Evolutionary conservation across 1,139 yeast genomes (phyloP).

Genomic region (Candida sojae): DNA sequence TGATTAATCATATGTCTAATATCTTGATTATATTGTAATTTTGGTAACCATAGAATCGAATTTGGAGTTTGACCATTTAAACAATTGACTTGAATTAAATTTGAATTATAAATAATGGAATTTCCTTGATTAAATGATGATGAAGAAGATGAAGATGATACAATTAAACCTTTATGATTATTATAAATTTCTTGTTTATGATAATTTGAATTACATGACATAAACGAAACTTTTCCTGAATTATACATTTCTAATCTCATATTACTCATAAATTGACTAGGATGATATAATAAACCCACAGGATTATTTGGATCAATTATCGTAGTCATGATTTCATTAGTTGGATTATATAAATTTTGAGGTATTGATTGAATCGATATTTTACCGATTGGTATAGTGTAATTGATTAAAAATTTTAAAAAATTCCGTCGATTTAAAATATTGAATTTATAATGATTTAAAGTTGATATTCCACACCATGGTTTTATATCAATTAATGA

Average conservation of each 20-base stretch:
- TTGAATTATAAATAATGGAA: constrained; percentile 3
- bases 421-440: not conserved
- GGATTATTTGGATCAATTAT: not conserved
- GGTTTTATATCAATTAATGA: constrained; percentile 14
- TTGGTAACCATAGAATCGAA: constrained; percentile 23
- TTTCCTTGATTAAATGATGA: not conserved
- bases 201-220: constrained; percentile 3
- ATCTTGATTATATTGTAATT: constrained; percentile 9
- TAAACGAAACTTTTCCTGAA: constrained; percentile 13
- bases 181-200: not conserved
- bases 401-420: not conserved
- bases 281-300: constrained; percentile 19
- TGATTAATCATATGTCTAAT: not conserved
- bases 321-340: constrained; percentile 1
- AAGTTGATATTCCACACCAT: constrained; percentile 28
- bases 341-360: not conserved
- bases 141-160: not conserved
- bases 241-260: constrained; percentile 11
- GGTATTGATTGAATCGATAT: not conserved
- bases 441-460: constrained; percentile 13
- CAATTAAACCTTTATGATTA: not conserved
- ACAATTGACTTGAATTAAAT: constrained; percentile 2
- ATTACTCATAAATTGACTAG: constrained; percentile 13
- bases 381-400: not conserved
- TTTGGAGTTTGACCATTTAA: constrained; percentile 9